Base-by-base conservation (phyloP, 805 yeast species). In the Sugiyamaella floridensis region DNA sequence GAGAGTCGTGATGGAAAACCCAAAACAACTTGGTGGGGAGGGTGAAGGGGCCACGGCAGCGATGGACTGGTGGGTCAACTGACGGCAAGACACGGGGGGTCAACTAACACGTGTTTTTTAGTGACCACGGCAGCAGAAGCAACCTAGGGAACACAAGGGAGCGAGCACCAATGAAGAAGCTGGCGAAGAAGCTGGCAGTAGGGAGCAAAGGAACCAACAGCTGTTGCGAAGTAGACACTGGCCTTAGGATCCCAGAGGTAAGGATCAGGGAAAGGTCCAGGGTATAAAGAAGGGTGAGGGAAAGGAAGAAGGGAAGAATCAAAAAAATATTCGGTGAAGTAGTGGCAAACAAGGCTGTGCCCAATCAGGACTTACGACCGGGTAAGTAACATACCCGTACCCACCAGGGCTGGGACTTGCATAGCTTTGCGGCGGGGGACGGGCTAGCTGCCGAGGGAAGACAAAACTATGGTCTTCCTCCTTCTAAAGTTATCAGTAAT, bases 241-340 rank as follows among this genome's bases (percentile, higher is more conserved):
- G 37, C 11, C 32, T 44, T 26, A 20, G 32, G 20, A 18, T 18
- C 48, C 41, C 37, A 32, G 41, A 45, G 48, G 48, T 45, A 45
- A 45, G 48, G 48, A 45, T 28, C 48, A 28, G 48, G 48, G 48
- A 45, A 28, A 45, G 48, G 48, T 45, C 48, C 48, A 45, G 32
- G 48, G 48, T 45, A 45, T 28, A 37, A 45, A 45, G 32, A 37
- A 45, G 48, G 48, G 48, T 45, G 29, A 37, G 48, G 48, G 32
- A 32, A 37, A 19, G 34, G 40, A 29, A 18, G 46, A 45, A 45
- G 48, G 29, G 15, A 45, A 32, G 48, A 45, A 45, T 34, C 41
- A 32, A 34, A 32, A 32, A 32, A 34, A 45, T 43, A 8, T 20
- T 45, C 48, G 48, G 26, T 40, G 48, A 45, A 45, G 40, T 32